phyloP scores from a whole-genome alignment of 2,329 filamentous ascomycete species.

The Clonostachys chloroleuca region DNA sequence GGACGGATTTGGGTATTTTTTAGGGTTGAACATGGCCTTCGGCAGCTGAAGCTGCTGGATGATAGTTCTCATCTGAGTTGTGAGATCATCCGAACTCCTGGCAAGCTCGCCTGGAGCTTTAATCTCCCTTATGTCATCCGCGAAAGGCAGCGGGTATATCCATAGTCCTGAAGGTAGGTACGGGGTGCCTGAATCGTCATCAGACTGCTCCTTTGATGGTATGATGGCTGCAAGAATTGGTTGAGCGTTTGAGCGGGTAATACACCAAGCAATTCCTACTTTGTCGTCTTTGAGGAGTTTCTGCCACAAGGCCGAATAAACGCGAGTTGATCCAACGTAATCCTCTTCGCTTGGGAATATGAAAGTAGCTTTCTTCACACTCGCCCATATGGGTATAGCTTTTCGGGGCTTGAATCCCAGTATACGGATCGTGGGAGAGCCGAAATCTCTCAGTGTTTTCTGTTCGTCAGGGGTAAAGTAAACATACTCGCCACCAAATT shows the following conservation, averaged over 20 bases:
- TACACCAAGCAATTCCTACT: conserved; percentile 85
- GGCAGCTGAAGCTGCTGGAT: conserved; percentile 86
- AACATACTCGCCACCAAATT: conserved; percentile 88
- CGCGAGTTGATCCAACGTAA: conserved; percentile 84
- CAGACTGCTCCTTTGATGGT: conserved; percentile 63
- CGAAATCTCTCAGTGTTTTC: conserved; percentile 72
- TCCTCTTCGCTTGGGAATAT: conserved; percentile 92
- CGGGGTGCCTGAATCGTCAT: conserved; percentile 62
- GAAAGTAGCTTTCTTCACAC: conserved; percentile 80
- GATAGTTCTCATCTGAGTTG: conserved; percentile 77
- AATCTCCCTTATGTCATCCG: conserved; percentile 77
- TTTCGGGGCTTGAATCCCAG: conserved; percentile 88
- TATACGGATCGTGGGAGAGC: conserved; percentile 77
- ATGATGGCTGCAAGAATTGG: conserved; percentile 79
- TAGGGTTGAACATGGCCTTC: conserved; percentile 77
- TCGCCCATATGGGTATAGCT: conserved; percentile 76
- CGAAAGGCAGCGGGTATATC: conserved; percentile 83
- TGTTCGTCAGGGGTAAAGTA: conserved; percentile 84
- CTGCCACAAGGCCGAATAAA: conserved; percentile 86
- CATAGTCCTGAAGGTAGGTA: conserved; percentile 80
- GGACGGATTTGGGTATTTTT: conserved; percentile 84
- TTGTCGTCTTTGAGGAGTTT: conserved; percentile 78
- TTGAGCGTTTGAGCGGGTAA: conserved; percentile 74
- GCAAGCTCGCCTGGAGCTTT: conserved; percentile 53
- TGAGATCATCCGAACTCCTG: conserved; percentile 64